phyloP scores from a whole-genome alignment of 2,329 filamentous ascomycete genomes.

The Xenosphaeropsis pyriputrescens region DNA sequence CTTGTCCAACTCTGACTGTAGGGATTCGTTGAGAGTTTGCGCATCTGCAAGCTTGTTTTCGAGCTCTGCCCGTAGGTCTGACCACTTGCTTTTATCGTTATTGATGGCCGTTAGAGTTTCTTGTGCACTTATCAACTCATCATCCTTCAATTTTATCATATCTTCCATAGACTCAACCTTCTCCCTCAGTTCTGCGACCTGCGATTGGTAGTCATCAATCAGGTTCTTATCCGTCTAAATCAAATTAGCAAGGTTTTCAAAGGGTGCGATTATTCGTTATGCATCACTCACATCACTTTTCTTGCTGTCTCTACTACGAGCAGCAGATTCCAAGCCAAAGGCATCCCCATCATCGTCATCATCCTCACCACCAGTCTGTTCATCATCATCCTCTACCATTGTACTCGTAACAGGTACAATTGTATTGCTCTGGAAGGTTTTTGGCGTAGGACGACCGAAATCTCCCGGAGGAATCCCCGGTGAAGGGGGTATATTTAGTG shows the following conservation, averaged over 20 bases:
- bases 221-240: slow-evolving; percentile 50
- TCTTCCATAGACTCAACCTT: slow-evolving; percentile 61
- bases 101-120: slow-evolving; percentile 32
- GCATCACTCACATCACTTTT: slow-evolving; percentile 24
- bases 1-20: slow-evolving; percentile 67
- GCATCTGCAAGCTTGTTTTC: slow-evolving; percentile 63
- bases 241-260: slow-evolving; percentile 6
- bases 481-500: slow-evolving; percentile 38
- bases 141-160: slow-evolving; percentile 55
- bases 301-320: slow-evolving; percentile 21
- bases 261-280: slow-evolving; percentile 11
- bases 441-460: slow-evolving; percentile 65
- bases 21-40: slow-evolving; percentile 60
- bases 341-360: slow-evolving; percentile 72
- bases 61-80: slow-evolving; percentile 47
- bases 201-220: slow-evolving; percentile 66
- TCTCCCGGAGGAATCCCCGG: slow-evolving; percentile 45
- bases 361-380: slow-evolving; percentile 38
- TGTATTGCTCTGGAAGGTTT: slow-evolving; percentile 87
- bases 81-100: slow-evolving; percentile 57
- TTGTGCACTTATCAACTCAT: slow-evolving; percentile 45
- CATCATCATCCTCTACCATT: slow-evolving; percentile 91
- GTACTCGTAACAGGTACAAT: slow-evolving; percentile 97
- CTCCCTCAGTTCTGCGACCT: slow-evolving; percentile 59
- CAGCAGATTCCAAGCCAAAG: slow-evolving; percentile 38